Evolutionary conservation across 768 basidiomycete genomes (phyloP).

Genomic region (Cytidiella melzeri): DNA sequence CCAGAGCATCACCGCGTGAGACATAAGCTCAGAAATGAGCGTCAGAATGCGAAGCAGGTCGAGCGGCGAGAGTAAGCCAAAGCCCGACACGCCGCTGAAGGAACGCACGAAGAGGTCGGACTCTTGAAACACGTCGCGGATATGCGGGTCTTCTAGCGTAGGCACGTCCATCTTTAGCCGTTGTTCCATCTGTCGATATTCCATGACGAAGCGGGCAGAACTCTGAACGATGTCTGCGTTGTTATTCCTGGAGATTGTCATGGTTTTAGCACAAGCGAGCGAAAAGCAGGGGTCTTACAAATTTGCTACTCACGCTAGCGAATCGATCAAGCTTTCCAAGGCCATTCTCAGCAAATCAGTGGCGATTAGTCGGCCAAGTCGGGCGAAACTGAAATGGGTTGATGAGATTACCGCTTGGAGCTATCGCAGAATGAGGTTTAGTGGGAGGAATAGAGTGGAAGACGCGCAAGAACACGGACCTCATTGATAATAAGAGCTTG

Average conservation of each 20-base stretch:
- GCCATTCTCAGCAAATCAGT: conserved; percentile 61
- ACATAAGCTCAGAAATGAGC: conserved; percentile 61
- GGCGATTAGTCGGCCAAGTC: conserved; percentile 50
- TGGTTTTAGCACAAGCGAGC: neutral
- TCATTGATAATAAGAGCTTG: conserved; percentile 84
- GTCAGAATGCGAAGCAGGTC: conserved; percentile 74
- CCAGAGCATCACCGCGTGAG: conserved; percentile 62
- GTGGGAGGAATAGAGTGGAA: too few species aligned
- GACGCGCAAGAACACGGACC: conserved; percentile 35
- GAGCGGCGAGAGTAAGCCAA: conserved; percentile 75
- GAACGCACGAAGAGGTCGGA: conserved; percentile 82
- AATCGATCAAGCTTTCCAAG: conserved; percentile 60
- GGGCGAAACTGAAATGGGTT: conserved; percentile 65
- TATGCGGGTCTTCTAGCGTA: conserved; percentile 64
- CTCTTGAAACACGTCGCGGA: conserved; percentile 78
- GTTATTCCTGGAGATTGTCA: conserved; percentile 38
- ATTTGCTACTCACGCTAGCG: conserved; percentile 55
- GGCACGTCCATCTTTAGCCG: conserved; percentile 74
- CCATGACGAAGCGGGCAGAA: conserved; percentile 68
- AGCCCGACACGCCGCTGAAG: conserved; percentile 65
- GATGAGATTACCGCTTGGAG: conserved; percentile 65
- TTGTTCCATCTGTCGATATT: conserved; percentile 73
- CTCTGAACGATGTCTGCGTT: conserved; percentile 73
- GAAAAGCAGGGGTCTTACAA: neutral
- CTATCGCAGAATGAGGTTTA: conserved; percentile 31